Evolutionary conservation across 345 rosid genomes (phyloP).

Genomic region (Linum usitatissimum): DNA sequence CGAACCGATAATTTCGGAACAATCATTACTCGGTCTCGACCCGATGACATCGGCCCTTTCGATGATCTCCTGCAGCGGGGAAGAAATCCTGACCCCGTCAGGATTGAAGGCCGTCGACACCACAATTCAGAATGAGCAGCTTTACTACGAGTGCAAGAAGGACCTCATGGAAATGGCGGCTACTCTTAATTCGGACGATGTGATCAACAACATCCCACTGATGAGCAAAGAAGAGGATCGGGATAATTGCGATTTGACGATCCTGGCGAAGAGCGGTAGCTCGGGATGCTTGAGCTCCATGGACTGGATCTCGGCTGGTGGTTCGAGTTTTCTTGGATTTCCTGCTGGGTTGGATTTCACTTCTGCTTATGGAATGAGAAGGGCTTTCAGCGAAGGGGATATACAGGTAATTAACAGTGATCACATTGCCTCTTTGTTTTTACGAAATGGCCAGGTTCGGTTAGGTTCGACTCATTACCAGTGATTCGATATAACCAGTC

Average conservation of each 20-base stretch:
- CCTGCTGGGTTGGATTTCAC: conserved; percentile 42
- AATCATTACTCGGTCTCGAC: conserved; percentile 37
- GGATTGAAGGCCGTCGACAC: conserved; percentile 42
- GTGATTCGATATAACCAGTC: no score
- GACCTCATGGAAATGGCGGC: conserved; percentile 55
- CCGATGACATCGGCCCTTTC: conserved; percentile 68
- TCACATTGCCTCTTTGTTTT: neutral
- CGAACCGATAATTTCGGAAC: conserved; percentile 65
- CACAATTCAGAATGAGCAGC: conserved; percentile 47
- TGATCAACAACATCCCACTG: conserved; percentile 47
- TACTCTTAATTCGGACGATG: conserved; percentile 34
- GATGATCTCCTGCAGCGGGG: conserved; percentile 56
- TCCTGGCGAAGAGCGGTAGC: conserved; percentile 59
- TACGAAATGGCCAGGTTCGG: no score
- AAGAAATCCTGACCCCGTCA: conserved; percentile 45
- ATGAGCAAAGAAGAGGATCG: conserved; percentile 26
- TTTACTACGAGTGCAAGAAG: conserved; percentile 72
- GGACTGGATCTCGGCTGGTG: conserved; percentile 50
- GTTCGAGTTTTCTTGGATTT: conserved; percentile 53
- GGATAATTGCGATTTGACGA: conserved; percentile 27
- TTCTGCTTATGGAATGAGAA: conserved; percentile 63
- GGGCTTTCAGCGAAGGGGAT: conserved; percentile 94
- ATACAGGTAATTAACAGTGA: conserved; percentile 50
- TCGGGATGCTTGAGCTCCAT: conserved; percentile 59
- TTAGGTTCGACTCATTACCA: no score